A percentile compares a stretch with the other conserved stretches of the same genome.
Conservation (phyloP, 495 filamentous ascomycete genomes). For the Penicillium turbatum region DNA sequence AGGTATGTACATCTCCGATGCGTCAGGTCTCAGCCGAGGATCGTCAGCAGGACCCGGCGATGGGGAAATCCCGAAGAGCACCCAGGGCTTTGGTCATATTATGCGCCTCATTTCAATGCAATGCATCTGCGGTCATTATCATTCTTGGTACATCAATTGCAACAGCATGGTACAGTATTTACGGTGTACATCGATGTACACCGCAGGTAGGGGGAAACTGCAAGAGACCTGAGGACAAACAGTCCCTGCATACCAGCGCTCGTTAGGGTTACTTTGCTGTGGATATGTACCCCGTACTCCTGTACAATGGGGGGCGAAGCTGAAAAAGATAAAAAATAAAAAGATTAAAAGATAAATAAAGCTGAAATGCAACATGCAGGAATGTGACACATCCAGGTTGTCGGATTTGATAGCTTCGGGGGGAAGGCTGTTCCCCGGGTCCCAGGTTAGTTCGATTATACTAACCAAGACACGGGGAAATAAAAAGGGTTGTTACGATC, state of each 20-base stretch:
- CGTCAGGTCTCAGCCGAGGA: not conserved
- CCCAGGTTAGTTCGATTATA: constrained; percentile 11
- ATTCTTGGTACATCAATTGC: constrained; percentile 6
- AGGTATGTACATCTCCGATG: constrained; percentile 6
- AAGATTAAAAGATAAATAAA: not conserved
- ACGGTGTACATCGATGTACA: not conserved
- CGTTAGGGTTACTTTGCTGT: constrained; percentile 4
- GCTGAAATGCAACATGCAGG: not conserved
- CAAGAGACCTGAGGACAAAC: constrained; percentile 6
- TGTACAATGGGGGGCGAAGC: not conserved
- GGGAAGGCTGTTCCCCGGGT: constrained; percentile 20
- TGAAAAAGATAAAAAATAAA: not conserved
- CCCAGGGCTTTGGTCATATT: constrained; percentile 3
- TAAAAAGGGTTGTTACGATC: constrained; percentile 1
- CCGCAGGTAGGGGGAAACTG: constrained; percentile 3
- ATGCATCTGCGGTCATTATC: constrained; percentile 1
- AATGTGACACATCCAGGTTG: constrained; percentile 21
- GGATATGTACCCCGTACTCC: constrained; percentile 2
- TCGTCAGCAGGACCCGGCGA: not conserved
- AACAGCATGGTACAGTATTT: not conserved
- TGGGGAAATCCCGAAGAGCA: not conserved
- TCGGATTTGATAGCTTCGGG: constrained; percentile 24
- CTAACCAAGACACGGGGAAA: constrained; percentile 17
- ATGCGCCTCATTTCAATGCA: constrained; percentile 6
- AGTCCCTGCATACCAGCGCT: constrained; percentile 25